phyloP scores from a whole-genome alignment of 2,329 filamentous ascomycete species.

The Trichoderma oligosporum region DNA sequence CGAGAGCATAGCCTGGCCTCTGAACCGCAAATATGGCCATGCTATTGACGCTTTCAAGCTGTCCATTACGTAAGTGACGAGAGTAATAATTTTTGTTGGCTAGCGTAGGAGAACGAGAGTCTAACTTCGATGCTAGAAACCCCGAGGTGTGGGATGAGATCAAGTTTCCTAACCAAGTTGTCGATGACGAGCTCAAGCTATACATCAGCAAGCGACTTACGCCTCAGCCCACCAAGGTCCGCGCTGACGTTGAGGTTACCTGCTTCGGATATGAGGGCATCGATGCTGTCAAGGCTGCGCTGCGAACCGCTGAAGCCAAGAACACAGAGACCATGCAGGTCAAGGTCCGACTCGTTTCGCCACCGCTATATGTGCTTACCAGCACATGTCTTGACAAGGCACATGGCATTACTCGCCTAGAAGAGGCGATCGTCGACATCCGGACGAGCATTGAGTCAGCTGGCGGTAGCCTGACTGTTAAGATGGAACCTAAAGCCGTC shows the following conservation, averaged over 20 bases:
- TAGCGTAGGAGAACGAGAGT: background rate
- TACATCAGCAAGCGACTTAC: conserved; percentile 98
- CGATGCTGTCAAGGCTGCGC: conserved; percentile 91
- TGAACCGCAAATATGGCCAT: conserved; percentile 97
- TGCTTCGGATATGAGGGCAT: conserved; percentile 97
- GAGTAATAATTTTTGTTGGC: background rate
- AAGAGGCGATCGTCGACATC: conserved; percentile 87
- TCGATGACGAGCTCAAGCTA: conserved; percentile 83
- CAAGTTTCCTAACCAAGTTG: conserved; percentile 77
- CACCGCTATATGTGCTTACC: conserved; percentile 92
- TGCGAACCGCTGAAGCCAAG: conserved; percentile 84
- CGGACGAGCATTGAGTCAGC: conserved; percentile 71
- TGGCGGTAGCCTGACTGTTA: conserved; percentile 78
- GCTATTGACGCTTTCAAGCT: conserved; percentile 98
- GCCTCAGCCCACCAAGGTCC: conserved; percentile 97
- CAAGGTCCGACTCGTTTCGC: conserved; percentile 97
- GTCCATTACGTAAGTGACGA: conserved; percentile 75
- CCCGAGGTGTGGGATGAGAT: conserved; percentile 94
- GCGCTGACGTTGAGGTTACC: conserved; percentile 93
- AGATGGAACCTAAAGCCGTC: conserved; percentile 99
- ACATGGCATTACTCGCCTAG: conserved; percentile 75
- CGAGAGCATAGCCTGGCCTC: conserved; percentile 90
- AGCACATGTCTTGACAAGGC: conserved; percentile 93
- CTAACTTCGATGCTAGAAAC: conserved; percentile 57
- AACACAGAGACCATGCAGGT: conserved; percentile 92